phyloP scores from a whole-genome alignment of 345 rosid species.

The Nasturtium officinale region DNA sequence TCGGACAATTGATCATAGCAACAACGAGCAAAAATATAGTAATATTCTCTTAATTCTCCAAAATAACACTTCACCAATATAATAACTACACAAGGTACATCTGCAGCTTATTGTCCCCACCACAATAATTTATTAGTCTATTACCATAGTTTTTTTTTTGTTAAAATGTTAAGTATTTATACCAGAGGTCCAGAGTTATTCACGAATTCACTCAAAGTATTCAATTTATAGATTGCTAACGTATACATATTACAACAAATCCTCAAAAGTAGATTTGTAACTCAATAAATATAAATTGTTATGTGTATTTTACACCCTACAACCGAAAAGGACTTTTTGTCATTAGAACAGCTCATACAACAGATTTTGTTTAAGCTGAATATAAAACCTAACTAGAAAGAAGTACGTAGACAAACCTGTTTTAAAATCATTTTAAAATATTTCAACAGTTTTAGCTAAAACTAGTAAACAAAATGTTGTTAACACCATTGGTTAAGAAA shows the following conservation, averaged over 20 bases:
- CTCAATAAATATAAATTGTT: too few relatives aligned
- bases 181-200: too few relatives aligned
- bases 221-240: neutral
- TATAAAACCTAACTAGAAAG: neutral
- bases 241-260: neutral
- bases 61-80: neutral
- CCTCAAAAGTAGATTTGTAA: neutral
- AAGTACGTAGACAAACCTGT: neutral
- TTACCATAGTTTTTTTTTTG: too few relatives aligned
- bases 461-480: neutral
- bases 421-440: neutral
- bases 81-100: neutral
- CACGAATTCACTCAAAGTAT: neutral
- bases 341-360: too few relatives aligned
- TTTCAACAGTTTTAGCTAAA: neutral
- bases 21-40: slow-evolving; percentile 26
- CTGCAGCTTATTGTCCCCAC: neutral
- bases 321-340: neutral
- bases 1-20: slow-evolving; percentile 33
- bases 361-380: neutral
- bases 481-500: neutral
- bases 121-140: neutral
- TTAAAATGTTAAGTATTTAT: too few relatives aligned
- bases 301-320: neutral
- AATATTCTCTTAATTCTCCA: neutral